Conservation (phyloP, 495 filamentous ascomycete species). For the Hypoxylon fragiforme region DNA sequence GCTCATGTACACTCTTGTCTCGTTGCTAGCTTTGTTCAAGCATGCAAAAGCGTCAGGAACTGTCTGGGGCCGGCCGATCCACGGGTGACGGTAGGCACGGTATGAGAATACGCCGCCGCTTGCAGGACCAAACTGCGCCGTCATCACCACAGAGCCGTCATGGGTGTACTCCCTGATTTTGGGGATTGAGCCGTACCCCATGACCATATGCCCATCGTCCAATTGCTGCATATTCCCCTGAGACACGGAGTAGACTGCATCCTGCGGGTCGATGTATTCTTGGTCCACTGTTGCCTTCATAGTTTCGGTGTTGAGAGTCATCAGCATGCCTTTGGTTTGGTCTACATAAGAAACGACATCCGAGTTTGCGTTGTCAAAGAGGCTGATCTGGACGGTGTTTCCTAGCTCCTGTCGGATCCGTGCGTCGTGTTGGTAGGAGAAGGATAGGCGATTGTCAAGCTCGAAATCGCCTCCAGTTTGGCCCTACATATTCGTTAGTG, state of each 20-base stretch:
- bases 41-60: conserved; percentile 15
- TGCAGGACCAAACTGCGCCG: conserved; percentile 18
- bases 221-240: conserved; percentile 20
- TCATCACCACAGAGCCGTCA: conserved; percentile 13
- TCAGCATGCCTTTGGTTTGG: conserved; percentile 15
- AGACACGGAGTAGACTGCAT: conserved; percentile 13
- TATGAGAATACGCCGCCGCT: conserved; percentile 18
- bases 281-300: conserved; percentile 18
- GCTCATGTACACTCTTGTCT: conserved; percentile 24
- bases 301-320: conserved; percentile 8
- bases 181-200: conserved; percentile 24
- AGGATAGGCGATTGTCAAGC: conserved; percentile 14
- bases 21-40: conserved; percentile 2
- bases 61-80: conserved; percentile 17
- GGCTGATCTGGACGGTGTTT: conserved; percentile 14
- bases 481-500: conserved; percentile 12
- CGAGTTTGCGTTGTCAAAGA: conserved; percentile 26
- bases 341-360: conserved; percentile 9
- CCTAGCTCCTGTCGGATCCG: conserved; percentile 7
- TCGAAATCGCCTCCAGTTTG: conserved; percentile 22
- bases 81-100: conserved; percentile 23
- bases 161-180: conserved; percentile 21
- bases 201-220: conserved; percentile 12
- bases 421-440: conserved; percentile 26
- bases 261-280: conserved; percentile 7